phyloP scores from a whole-genome alignment of 1,284 basidiomycete genomes.

The Phellinidium pouzarii region DNA sequence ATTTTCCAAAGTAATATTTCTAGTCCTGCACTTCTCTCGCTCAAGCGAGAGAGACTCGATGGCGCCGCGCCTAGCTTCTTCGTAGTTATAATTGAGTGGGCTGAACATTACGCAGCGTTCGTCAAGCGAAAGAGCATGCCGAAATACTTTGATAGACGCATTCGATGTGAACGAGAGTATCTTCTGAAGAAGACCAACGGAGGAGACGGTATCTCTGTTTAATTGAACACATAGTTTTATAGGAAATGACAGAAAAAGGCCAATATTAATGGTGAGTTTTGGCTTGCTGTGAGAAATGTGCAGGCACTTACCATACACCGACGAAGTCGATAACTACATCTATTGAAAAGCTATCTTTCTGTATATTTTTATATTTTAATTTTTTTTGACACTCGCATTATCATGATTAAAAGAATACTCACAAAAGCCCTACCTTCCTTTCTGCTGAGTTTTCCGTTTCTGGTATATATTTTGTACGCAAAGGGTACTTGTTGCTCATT shows the following conservation, averaged over 20 bases:
- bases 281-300: no score
- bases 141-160: conserved; percentile 28
- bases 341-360: conserved; percentile 24
- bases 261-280: no score
- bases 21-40: not conserved
- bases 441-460: conserved; percentile 28
- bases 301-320: conserved; percentile 38
- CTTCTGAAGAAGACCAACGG: conserved; percentile 30
- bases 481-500: conserved; percentile 44
- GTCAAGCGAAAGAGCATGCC: conserved; percentile 38
- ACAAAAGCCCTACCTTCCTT: conserved; percentile 21
- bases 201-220: conserved; percentile 32
- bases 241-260: no score
- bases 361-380: not conserved
- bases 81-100: conserved; percentile 14
- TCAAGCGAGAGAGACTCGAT: conserved; percentile 11
- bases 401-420: not conserved
- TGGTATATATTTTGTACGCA: conserved; percentile 36
- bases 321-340: conserved; percentile 47
- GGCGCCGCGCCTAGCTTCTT: not conserved
- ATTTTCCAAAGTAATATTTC: not conserved
- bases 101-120: conserved; percentile 27
- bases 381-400: not conserved
- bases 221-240: no score
- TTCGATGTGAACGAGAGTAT: conserved; percentile 34